Conservation (phyloP, 805 yeast species). For the Yarrowia sp. region DNA sequence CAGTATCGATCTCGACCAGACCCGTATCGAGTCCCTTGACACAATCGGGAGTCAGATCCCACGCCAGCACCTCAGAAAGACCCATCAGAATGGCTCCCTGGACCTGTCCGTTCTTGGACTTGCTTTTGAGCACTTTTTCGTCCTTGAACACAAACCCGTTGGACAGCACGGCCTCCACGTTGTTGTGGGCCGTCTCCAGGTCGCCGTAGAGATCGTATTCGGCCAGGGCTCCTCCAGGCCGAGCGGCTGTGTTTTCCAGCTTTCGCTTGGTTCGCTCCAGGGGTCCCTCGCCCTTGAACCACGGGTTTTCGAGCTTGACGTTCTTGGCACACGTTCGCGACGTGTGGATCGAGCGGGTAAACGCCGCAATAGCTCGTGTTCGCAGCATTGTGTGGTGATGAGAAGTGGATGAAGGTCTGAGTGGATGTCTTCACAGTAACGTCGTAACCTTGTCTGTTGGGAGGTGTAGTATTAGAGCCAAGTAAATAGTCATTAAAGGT, state of each 20-base stretch:
- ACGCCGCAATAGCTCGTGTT: background rate
- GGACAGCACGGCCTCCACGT: constrained; percentile 58
- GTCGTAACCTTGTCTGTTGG: background rate
- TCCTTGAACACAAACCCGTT: constrained; percentile 68
- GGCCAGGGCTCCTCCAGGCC: constrained; percentile 46
- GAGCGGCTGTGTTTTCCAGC: constrained; percentile 36
- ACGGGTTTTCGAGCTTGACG: constrained; percentile 37
- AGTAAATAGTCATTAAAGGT: too few relatives aligned
- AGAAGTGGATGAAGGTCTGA: background rate
- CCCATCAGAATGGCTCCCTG: constrained; percentile 49
- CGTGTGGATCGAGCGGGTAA: constrained; percentile 32
- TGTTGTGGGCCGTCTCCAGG: constrained; percentile 57
- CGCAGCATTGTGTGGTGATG: constrained; percentile 29
- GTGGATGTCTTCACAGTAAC: background rate
- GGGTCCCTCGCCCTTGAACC: constrained; percentile 38
- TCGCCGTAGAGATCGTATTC: constrained; percentile 57
- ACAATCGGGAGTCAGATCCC: constrained; percentile 54
- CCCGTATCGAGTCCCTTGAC: constrained; percentile 59
- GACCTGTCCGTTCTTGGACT: constrained; percentile 45
- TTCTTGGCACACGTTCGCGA: constrained; percentile 14
- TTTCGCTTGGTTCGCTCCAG: constrained; percentile 38
- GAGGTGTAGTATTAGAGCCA: too few relatives aligned
- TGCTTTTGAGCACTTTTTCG: constrained; percentile 55
- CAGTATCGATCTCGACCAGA: constrained; percentile 59
- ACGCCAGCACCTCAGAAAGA: constrained; percentile 62